Evolutionary conservation across 2,329 filamentous ascomycete species (phyloP), one percentile per base, ranked within the genome.

Genomic region (Pezicula radicicola): DNA sequence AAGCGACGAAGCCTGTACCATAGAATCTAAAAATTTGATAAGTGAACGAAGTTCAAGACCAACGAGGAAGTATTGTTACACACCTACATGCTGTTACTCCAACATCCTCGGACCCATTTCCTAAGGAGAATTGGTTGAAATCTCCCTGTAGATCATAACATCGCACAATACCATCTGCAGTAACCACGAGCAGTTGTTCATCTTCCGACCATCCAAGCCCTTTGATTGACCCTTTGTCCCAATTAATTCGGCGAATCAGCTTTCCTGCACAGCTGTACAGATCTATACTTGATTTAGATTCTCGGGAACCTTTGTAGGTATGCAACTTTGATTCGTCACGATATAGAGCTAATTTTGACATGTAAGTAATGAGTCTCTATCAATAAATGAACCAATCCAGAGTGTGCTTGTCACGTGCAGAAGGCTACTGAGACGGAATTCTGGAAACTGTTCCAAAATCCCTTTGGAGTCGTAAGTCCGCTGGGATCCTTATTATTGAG

Each of bases 141-240:
- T 97, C 93, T 56, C 88, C 90, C 68, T 96, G 89, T n/a, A 99
- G 75, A 64, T 94, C 89, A 68, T 91, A 85, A 69, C 91, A 94
- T 54, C 92, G 81, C 41, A 97, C 93, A 1, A 85, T 93, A 21
- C 94, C 94, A 65, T 99, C 93, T 49, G 88, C 83, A 9, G 91
- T 90, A 48, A 97, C 85, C 0, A 97, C 88, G 4, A 99, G 75
- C 44, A 99, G 79, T 66, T 89, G 88, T 76, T 99, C 94, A 59
- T 97, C 91, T 64, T 96, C 93, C 18, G 92, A 96, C 94, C 94
- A 99, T 33, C 94, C 94, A 18, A 99, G 78, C 2, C 90, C 91
- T 68, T 87, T 88, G 65, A 99, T 89, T 3, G 85, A 77, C 43
- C 90, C 90, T 72, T 92, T 90, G 63, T 97, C 93, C 92, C 93